Evolutionary conservation across 2,329 filamentous ascomycete genomes (phyloP).

Genomic region (Scedosporium dehoogii): DNA sequence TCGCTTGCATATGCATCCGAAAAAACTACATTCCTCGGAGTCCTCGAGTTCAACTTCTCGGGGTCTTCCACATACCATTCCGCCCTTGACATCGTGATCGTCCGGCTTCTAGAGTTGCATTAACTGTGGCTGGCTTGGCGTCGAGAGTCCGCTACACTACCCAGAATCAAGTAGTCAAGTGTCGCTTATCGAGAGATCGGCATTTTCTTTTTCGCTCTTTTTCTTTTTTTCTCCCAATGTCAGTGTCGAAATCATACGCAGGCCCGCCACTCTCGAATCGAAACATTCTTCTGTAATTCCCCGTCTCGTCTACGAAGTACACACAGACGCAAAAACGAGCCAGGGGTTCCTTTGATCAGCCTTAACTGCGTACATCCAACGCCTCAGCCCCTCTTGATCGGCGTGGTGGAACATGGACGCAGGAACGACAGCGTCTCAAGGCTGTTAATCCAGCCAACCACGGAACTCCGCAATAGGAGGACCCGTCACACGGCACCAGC

Average conservation of each 20-base stretch:
- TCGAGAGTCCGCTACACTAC: not conserved
- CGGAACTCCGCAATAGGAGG: not conserved
- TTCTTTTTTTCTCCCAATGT: not conserved
- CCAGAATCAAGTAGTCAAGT: too few species aligned
- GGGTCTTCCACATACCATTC: too few species aligned
- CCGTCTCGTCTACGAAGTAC: not conserved
- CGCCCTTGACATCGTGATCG: not conserved
- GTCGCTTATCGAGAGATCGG: not conserved
- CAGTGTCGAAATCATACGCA: not conserved
- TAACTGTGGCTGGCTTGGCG: not conserved
- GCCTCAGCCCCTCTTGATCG: conserved; percentile 6
- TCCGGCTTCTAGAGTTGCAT: not conserved
- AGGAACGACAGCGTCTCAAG: conserved; percentile 1
- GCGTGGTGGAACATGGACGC: conserved; percentile 1
- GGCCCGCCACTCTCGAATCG: not conserved
- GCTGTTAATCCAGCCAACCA: not conserved
- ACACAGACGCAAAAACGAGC: not conserved
- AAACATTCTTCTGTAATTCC: not conserved
- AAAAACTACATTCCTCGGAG: too few species aligned
- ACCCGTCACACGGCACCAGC: not conserved
- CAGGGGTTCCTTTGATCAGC: not conserved
- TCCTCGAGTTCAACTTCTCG: too few species aligned
- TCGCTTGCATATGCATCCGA: too few species aligned
- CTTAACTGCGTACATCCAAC: conserved; percentile 3
- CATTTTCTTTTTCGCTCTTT: not conserved